Evolutionary conservation across 2,329 filamentous ascomycete species (phyloP).

Genomic region (Claviceps arundinis): DNA sequence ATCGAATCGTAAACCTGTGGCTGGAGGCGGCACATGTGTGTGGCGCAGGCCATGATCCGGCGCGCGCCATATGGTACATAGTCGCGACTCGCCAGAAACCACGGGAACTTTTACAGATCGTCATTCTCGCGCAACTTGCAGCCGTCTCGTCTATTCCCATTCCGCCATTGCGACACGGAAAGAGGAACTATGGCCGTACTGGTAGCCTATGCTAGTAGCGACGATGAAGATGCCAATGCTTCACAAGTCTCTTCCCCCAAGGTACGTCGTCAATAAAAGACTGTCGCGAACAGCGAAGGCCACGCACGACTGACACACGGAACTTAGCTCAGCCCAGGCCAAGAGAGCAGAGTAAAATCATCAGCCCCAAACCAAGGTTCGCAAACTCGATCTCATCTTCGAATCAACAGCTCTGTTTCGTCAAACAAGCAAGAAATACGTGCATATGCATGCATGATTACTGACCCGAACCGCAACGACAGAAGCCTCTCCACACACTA

Average conservation of each 20-base stretch:
- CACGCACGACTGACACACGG: background rate
- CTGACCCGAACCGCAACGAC: background rate
- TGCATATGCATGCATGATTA: background rate
- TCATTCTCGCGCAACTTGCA: background rate
- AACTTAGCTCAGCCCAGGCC: background rate
- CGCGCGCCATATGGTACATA: no score
- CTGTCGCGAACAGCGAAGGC: background rate
- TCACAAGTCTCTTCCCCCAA: background rate
- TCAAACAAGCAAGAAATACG: background rate
- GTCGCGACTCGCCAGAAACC: background rate
- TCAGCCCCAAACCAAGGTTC: background rate
- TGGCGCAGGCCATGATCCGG: background rate
- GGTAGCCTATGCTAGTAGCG: conserved; percentile 38
- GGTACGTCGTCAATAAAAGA: background rate
- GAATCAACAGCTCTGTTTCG: no score
- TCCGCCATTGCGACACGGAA: background rate
- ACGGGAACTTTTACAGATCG: no score
- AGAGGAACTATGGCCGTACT: conserved; percentile 26
- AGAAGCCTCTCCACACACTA: background rate
- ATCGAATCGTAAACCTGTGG: background rate
- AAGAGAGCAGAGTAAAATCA: background rate
- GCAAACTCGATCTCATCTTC: background rate
- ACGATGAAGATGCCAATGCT: conserved; percentile 29
- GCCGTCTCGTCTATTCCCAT: background rate
- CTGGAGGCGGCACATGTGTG: conserved; percentile 1